phyloP scores from a whole-genome alignment of 345 rosid species.

The Heritiera littoralis region DNA sequence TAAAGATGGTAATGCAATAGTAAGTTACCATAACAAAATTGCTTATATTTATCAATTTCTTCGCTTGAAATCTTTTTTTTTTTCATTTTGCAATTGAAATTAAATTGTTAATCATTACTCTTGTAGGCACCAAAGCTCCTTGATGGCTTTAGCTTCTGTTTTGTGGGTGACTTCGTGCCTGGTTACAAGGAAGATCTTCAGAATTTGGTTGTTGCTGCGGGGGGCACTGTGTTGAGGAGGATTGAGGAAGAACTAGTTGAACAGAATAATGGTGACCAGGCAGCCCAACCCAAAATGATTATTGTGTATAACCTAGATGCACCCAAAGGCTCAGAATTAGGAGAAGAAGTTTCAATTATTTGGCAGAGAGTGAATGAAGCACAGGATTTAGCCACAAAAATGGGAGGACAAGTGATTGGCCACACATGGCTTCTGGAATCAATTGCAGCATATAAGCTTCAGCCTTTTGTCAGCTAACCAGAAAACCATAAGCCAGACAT shows the following conservation, averaged over 20 bases:
- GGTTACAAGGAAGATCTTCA: constrained; percentile 73
- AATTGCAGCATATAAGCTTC: constrained; percentile 63
- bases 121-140: constrained; percentile 78
- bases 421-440: constrained; percentile 87
- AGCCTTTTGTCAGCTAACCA: constrained; percentile 39
- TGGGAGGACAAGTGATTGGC: constrained; percentile 51
- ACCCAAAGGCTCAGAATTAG: constrained; percentile 55
- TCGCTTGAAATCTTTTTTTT: neutral
- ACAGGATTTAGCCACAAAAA: constrained; percentile 52
- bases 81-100: neutral
- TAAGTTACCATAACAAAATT: neutral
- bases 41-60: neutral
- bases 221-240: constrained; percentile 53
- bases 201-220: constrained; percentile 56
- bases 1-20: neutral
- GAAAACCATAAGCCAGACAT: neutral
- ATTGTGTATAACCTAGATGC: constrained; percentile 74
- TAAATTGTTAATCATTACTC: neutral
- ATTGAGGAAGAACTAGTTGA: constrained; percentile 39
- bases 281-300: constrained; percentile 29
- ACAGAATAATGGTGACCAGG: constrained; percentile 21
- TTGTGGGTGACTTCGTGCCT: constrained; percentile 54
- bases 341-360: constrained; percentile 65
- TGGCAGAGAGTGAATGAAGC: constrained; percentile 79
- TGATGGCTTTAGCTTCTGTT: constrained; percentile 54